Conservation (phyloP, 345 rosid species). For the Euphorbia lathyris region DNA sequence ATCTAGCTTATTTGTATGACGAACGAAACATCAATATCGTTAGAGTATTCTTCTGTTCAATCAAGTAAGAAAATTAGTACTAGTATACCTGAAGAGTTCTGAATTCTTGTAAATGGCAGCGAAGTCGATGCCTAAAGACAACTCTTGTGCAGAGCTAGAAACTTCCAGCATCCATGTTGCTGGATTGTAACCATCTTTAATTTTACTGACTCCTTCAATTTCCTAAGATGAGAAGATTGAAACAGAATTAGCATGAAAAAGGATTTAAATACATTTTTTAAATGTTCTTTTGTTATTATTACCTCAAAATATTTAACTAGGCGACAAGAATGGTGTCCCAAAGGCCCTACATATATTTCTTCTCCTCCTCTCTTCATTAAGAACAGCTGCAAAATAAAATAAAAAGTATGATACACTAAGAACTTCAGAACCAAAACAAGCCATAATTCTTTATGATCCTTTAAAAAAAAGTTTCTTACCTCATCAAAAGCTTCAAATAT, state of each 20-base stretch:
- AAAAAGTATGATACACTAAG: background rate
- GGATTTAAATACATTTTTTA: background rate
- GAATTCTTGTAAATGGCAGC: slow-evolving; percentile 44
- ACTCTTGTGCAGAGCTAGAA: slow-evolving; percentile 40
- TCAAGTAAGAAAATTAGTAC: background rate
- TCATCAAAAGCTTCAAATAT: slow-evolving; percentile 96
- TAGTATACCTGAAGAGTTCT: slow-evolving; percentile 33
- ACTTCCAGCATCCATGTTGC: slow-evolving; percentile 65
- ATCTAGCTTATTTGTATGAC: background rate
- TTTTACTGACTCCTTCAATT: slow-evolving; percentile 35
- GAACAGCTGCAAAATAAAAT: slow-evolving; percentile 50
- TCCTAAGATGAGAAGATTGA: slow-evolving; percentile 22
- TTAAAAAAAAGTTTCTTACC: slow-evolving; percentile 34
- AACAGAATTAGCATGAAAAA: background rate
- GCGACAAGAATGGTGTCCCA: slow-evolving; percentile 59
- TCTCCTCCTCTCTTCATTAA: slow-evolving; percentile 74
- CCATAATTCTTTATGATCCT: background rate
- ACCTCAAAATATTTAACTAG: slow-evolving; percentile 74
- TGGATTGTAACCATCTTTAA: slow-evolving; percentile 53
- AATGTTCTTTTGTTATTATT: background rate
- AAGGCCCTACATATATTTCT: slow-evolving; percentile 77
- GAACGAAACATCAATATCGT: background rate
- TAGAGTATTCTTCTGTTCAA: background rate
- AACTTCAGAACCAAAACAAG: background rate
- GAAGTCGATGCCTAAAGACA: slow-evolving; percentile 36